Base-by-base conservation (phyloP, 2,329 filamentous ascomycete genomes). In the Penicillium sp. region DNA sequence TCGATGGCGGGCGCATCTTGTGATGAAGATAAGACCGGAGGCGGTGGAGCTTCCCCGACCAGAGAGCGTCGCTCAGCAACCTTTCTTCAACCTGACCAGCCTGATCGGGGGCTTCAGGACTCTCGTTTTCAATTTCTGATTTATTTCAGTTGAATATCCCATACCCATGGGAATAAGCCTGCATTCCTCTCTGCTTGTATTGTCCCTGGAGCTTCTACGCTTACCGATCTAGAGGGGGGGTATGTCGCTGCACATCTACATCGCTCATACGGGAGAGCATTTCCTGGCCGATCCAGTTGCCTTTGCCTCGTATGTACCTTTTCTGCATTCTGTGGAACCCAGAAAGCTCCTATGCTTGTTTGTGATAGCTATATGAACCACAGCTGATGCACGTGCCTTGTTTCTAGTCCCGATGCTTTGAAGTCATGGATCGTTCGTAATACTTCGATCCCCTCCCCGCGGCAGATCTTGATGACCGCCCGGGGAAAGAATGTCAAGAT, bases 221-320 rank as follows among this genome's bases (percentile, higher is more conserved):
- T 68, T 67, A 66, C 24, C 24, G 24, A 27, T 27, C 24, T 27
- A 27, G 59, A 57, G 65, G 67, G 77, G 84, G 49, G 42, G 81
- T 77, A 96, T 96, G 91, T 89, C 90, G 80, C 85, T 93, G 74
- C 86, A 91, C 79, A 87, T 96, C 77, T 90, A 91, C 81, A 88
- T 96, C 72, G 92, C 91, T 83, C 92, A 96, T 79, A 92, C 90
- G 76, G 93, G 93, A 81, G 88, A 91, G 81, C 88, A 88, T 77
- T 83, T 96, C 71, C 83, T 87, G 73, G 84, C 90, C 73, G 90
- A 96, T 77, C 85, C 87, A 63, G 82, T 86, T 61, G 84, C 86
- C 71, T 89, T 93, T 75, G 81, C 83, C 65, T 89, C 87, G 88
- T 91, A 80, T 66, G 86, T 79, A 54, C 49, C 44, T 29, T 31